These are phyloP conservation scores for Dichomitus squalens DNA, from an alignment of 1,284 basidiomycete species.

Conservation along the genomic window DNA sequence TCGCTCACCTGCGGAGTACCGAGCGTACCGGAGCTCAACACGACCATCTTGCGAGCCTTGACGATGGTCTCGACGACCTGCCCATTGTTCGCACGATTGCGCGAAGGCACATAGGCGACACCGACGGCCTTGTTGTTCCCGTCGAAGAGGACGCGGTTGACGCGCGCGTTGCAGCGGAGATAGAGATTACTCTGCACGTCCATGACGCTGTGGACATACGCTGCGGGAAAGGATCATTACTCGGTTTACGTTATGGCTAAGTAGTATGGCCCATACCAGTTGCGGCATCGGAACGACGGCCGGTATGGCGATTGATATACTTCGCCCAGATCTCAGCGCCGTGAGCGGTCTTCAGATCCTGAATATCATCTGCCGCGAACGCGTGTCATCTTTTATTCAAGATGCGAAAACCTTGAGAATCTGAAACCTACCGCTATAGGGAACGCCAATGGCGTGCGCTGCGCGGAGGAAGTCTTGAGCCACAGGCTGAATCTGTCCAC, in stretches of 20 bases:
- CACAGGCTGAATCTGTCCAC: conserved; percentile 59
- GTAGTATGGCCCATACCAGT: conserved; percentile 50
- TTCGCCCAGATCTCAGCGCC: conserved; percentile 77
- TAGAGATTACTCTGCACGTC: conserved; percentile 66
- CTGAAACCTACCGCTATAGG: conserved; percentile 58
- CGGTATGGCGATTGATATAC: conserved; percentile 75
- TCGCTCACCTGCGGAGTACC: conserved; percentile 51
- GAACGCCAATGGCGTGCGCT: conserved; percentile 61
- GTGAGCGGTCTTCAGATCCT: conserved; percentile 65
- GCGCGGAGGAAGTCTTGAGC: conserved; percentile 74
- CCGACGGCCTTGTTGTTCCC: conserved; percentile 70
- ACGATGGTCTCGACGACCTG: conserved; percentile 62
- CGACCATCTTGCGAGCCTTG: conserved; percentile 64
- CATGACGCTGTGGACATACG: conserved; percentile 74
- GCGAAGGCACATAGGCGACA: conserved; percentile 66
- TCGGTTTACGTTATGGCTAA: neutral
- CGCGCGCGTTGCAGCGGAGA: conserved; percentile 63
- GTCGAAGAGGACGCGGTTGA: conserved; percentile 72
- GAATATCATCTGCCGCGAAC: conserved; percentile 56
- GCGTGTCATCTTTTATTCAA: neutral
- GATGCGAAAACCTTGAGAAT: neutral
- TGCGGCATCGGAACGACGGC: conserved; percentile 70
- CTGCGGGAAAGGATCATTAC: conserved; percentile 31
- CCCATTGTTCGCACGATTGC: conserved; percentile 58
- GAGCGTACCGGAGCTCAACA: conserved; percentile 66